Base-by-base conservation (phyloP, 2,329 filamentous ascomycete genomes). In the Colletotrichum chlorophyti region DNA sequence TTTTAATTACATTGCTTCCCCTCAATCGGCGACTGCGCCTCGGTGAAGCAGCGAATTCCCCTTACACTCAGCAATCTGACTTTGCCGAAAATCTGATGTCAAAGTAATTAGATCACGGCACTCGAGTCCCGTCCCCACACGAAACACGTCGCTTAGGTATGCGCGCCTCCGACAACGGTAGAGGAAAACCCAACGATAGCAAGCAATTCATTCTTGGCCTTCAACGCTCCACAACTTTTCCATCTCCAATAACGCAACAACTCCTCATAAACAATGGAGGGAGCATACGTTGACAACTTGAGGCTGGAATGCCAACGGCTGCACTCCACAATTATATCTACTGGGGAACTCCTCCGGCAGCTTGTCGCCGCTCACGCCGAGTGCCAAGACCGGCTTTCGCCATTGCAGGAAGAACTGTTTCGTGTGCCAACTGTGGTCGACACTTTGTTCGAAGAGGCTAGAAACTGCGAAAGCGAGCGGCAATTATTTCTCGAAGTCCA, bases 321-420 rank as follows among this genome's bases (percentile, higher is more conserved):
- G 43, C 51, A 59, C 27, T 49, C 37, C 17, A 12, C 15, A 3
- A 21, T 55, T 23, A 6, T 23, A 2, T 43, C 31, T 19, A 42
- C 42, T 9, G 24, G 7, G 3, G 29, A 27, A 8, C 24, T 19
- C 11, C 24, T 55, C 5, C 50, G 31, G 4, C n/a, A 26, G 14
- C 45, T 58, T 42, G 35, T 49, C 7, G 9, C 14, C 2, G 19
- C 43, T 3, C 11, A 48, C 21, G 42, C 42, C 2, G 21, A 23
- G 9, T 23, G 35, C 1, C 41, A 59, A 9, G 42, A 12, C 2
- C 41, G 35, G 17, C 37, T 54, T 6, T 59, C 50, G 4, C 37
- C 42, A 4, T n/a, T 59, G 8, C 4, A 23, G 4, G 50, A 59
- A 11, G 41, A 59, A 19, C 15, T 59, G 3, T 5, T 59, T 9